Evolutionary conservation across 169 alveolate species (phyloP).

Genomic region (Plasmodium yoelii): DNA sequence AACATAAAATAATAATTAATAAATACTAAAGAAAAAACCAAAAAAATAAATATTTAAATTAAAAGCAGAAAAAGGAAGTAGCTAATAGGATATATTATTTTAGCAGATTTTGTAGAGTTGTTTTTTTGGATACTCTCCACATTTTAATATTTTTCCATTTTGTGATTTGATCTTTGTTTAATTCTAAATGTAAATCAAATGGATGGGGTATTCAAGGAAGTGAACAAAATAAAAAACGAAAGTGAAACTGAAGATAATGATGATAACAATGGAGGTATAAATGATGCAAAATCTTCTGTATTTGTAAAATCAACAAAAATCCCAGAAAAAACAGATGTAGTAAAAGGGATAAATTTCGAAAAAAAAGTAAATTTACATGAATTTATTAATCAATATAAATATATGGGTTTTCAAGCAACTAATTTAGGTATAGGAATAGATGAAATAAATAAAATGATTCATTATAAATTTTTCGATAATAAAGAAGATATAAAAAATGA

Average conservation of each 20-base stretch:
- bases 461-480: conserved; percentile 77
- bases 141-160: too few species aligned
- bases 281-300: conserved; percentile 59
- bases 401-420: conserved; percentile 86
- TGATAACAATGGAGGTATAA: conserved; percentile 26
- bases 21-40: too few species aligned
- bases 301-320: conserved; percentile 76
- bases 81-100: too few species aligned
- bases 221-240: conserved; percentile 50
- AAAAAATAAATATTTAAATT: too few species aligned
- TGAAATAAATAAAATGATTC: conserved; percentile 84
- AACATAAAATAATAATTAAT: too few species aligned
- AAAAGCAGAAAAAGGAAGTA: too few species aligned
- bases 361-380: conserved; percentile 75
- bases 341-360: conserved; percentile 79
- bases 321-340: conserved; percentile 79
- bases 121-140: too few species aligned
- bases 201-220: conserved; percentile 31
- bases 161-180: too few species aligned
- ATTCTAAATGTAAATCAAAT: too few species aligned
- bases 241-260: conserved; percentile 26
- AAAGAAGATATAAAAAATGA: conserved; percentile 72
- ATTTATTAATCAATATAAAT: conserved; percentile 78
- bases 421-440: conserved; percentile 85
- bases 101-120: too few species aligned